phyloP scores from a whole-genome alignment of 805 yeast genomes.

The Novakomyces olei region DNA sequence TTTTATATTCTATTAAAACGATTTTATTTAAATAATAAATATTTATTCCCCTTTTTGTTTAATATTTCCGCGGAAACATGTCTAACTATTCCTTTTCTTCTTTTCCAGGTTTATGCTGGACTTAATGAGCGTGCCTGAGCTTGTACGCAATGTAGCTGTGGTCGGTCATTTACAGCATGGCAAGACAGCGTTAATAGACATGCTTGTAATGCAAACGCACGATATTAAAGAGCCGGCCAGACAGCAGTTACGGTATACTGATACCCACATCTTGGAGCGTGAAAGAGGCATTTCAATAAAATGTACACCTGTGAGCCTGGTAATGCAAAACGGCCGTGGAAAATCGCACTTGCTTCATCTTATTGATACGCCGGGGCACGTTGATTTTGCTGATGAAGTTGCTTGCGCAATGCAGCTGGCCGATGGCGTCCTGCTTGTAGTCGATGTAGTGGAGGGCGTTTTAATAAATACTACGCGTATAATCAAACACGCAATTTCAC shows the following conservation, averaged over 20 bases:
- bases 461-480: constrained; percentile 29
- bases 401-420: constrained; percentile 32
- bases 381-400: constrained; percentile 58
- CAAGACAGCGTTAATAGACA: constrained; percentile 57
- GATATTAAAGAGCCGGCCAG: constrained; percentile 11
- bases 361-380: constrained; percentile 84
- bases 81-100: too few relatives aligned
- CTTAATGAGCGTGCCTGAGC: constrained; percentile 31
- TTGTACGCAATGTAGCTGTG: constrained; percentile 50
- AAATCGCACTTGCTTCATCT: constrained; percentile 40
- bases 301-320: constrained; percentile 35
- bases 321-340: constrained; percentile 30
- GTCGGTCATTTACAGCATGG: constrained; percentile 75
- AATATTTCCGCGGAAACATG: too few relatives aligned
- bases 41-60: too few relatives aligned
- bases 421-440: constrained; percentile 46
- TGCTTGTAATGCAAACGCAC: constrained; percentile 49
- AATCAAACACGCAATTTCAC: constrained; percentile 29
- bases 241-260: constrained; percentile 39
- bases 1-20: too few relatives aligned
- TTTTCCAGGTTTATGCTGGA: constrained; percentile 19
- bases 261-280: constrained; percentile 44
- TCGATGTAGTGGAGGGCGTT: constrained; percentile 76
- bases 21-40: too few relatives aligned
- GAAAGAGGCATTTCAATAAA: constrained; percentile 51